A percentile compares a stretch with the other conserved stretches of the same genome.
Evolutionary conservation across 2,329 filamentous ascomycete species (phyloP).

Genomic region (Neonectria hederae): DNA sequence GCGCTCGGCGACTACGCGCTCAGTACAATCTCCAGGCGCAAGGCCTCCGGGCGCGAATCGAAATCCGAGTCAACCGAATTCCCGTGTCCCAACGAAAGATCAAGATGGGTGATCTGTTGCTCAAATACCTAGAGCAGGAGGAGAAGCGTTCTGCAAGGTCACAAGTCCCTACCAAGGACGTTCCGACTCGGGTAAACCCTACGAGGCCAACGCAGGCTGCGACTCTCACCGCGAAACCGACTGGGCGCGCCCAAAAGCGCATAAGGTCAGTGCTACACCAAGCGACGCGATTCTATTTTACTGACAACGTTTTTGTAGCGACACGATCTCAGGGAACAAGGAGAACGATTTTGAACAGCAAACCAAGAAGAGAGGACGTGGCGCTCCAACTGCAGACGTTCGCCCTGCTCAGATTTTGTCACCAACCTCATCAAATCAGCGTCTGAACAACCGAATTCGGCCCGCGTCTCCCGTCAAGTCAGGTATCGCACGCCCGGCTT

Average conservation of each 20-base stretch:
- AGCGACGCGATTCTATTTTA: constrained; percentile 11
- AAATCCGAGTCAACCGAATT: constrained; percentile 93
- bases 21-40: constrained; percentile 91
- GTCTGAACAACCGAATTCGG: constrained; percentile 62
- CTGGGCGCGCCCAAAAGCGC: constrained; percentile 55
- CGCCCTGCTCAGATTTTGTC: constrained; percentile 74
- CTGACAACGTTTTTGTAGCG: constrained; percentile 57
- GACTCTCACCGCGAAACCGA: constrained; percentile 31
- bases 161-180: constrained; percentile 62
- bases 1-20: constrained; percentile 85
- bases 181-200: constrained; percentile 47
- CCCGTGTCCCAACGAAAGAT: constrained; percentile 80
- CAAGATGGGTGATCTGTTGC: constrained; percentile 82
- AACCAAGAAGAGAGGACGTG: constrained; percentile 73
- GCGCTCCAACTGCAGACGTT: constrained; percentile 53
- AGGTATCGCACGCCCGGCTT: constrained; percentile 66
- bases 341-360: constrained; percentile 77
- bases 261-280: constrained; percentile 55
- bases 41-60: constrained; percentile 84
- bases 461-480: constrained; percentile 65
- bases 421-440: constrained; percentile 83
- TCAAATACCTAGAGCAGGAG: constrained; percentile 58
- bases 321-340: constrained; percentile 75
- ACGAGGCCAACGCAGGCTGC: constrained; percentile 47
- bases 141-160: constrained; percentile 55